Conservation (phyloP, 441 rosid genomes). For the Hura crepitans region DNA sequence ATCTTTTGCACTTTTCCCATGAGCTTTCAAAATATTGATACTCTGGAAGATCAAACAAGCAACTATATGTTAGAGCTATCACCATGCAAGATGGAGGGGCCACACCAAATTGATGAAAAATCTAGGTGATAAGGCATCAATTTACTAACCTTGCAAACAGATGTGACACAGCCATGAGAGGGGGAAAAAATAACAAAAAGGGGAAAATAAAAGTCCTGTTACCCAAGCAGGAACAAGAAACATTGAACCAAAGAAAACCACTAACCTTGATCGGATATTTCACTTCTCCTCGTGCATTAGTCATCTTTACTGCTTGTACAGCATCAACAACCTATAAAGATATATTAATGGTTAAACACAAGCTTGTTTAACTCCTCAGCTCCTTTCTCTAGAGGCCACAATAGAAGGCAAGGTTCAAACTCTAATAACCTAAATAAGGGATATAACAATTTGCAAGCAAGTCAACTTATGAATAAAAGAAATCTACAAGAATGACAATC, state of each 20-base stretch:
- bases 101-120: background rate
- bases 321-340: conserved; percentile 76
- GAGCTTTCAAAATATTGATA: conserved; percentile 88
- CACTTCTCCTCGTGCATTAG: conserved; percentile 82
- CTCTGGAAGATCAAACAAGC: conserved; percentile 45
- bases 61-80: conserved; percentile 14
- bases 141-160: background rate
- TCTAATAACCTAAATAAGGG: background rate
- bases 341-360: conserved; percentile 1
- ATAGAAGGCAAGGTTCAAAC: background rate
- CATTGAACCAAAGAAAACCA: conserved; percentile 7
- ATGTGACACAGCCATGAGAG: background rate
- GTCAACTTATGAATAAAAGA: background rate
- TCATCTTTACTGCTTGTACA: conserved; percentile 81
- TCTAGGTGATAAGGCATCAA: background rate
- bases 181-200: background rate
- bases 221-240: background rate
- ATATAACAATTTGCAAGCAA: background rate
- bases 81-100: conserved; percentile 2
- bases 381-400: background rate
- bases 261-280: conserved; percentile 93
- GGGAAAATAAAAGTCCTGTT: background rate
- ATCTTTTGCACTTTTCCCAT: conserved; percentile 88
- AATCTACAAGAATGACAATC: background rate
- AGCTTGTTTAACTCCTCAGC: background rate